phyloP scores from a whole-genome alignment of 148 eudicot species.

The Chenopodium berlandieri region DNA sequence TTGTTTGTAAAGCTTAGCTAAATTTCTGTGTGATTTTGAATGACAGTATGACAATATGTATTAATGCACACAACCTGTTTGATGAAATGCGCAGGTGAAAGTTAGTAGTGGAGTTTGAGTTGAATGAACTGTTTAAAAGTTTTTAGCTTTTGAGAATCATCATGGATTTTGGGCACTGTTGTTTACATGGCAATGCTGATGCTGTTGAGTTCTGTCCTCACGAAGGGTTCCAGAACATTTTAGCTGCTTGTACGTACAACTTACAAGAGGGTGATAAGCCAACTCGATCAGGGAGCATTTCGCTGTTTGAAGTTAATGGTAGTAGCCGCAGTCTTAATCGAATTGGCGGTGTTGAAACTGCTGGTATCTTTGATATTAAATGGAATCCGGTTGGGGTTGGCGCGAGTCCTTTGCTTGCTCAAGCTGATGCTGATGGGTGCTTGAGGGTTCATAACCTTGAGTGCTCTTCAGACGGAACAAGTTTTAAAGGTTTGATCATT shows the following conservation, averaged over 20 bases:
- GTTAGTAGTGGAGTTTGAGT: not conserved
- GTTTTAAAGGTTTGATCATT: slow-evolving; percentile 34
- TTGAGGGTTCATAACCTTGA: slow-evolving; percentile 54
- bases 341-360: slow-evolving; percentile 51
- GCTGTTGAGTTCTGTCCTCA: slow-evolving; percentile 93
- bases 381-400: slow-evolving; percentile 57
- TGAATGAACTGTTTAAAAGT: not conserved
- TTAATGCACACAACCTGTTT: slow-evolving; percentile 38
- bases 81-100: slow-evolving; percentile 47
- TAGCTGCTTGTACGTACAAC: slow-evolving; percentile 80
- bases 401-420: slow-evolving; percentile 61
- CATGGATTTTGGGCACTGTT: slow-evolving; percentile 62
- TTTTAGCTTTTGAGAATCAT: not conserved
- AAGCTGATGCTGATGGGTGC: slow-evolving; percentile 90
- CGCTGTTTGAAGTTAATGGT: slow-evolving; percentile 67
- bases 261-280: slow-evolving; percentile 71
- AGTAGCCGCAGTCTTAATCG: slow-evolving; percentile 37
- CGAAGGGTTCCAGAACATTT: slow-evolving; percentile 48
- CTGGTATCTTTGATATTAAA: slow-evolving; percentile 83
- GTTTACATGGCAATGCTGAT: slow-evolving; percentile 77
- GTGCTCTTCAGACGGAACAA: slow-evolving; percentile 31
- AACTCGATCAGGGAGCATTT: slow-evolving; percentile 61
- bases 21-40: too few species aligned
- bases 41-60: too few species aligned
- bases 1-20: too few species aligned